These are phyloP conservation scores for Drechmeria coniospora DNA, from an alignment of 2,329 filamentous ascomycete species.

Conservation along the genomic window DNA sequence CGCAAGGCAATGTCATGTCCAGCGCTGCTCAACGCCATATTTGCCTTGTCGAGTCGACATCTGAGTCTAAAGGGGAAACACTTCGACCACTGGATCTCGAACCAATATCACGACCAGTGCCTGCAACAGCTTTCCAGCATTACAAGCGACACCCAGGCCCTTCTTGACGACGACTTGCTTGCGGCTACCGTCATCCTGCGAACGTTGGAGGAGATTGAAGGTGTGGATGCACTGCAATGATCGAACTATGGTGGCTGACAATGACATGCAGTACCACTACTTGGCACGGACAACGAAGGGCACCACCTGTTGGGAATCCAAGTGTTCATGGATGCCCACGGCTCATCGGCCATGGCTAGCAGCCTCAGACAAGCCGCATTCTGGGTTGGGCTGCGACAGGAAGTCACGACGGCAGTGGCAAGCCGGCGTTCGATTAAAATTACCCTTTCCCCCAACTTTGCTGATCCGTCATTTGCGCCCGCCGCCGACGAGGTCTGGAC, in stretches of 20 bases:
- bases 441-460: constrained; percentile 32
- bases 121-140: constrained; percentile 32
- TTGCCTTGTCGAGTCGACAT: constrained; percentile 39
- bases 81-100: constrained; percentile 32
- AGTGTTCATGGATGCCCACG: constrained; percentile 27
- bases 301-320: constrained; percentile 30
- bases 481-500: constrained; percentile 41
- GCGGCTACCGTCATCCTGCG: constrained; percentile 41
- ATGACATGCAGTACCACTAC: constrained; percentile 11
- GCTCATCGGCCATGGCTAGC: constrained; percentile 13
- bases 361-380: constrained; percentile 36
- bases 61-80: constrained; percentile 22
- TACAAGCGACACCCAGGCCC: constrained; percentile 21
- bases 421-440: constrained; percentile 30
- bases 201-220: constrained; percentile 39
- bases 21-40: constrained; percentile 39
- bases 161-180: constrained; percentile 35
- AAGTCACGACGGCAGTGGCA: constrained; percentile 40
- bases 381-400: constrained; percentile 42
- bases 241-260: neutral
- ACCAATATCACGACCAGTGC: constrained; percentile 38
- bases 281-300: constrained; percentile 29
- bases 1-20: constrained; percentile 33
- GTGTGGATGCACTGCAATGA: constrained; percentile 7
- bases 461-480: constrained; percentile 32